Base-by-base conservation (phyloP, 192 early-diverging fungal species). In the Physocladia obscura region DNA sequence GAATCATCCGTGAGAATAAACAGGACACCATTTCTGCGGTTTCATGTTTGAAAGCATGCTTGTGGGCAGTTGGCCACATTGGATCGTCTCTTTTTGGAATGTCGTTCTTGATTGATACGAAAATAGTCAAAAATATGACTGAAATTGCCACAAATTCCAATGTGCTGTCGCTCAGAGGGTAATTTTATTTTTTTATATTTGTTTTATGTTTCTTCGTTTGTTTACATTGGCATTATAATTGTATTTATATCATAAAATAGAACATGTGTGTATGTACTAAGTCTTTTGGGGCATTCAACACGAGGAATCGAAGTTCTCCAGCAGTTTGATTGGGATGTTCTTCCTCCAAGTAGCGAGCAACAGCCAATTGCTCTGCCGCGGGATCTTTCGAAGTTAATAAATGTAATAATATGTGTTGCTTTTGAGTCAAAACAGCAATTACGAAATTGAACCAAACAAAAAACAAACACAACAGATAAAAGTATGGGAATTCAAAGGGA, bases 11-110 rank as follows among this genome's bases (percentile, higher is more conserved):
- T 5, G 71, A 82, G 21, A 74, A 86, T 62, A 74, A 71, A 31
- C 47, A 74, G 11, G 79, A 84, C 40, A 62, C 62, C 4, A 64
- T 68, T 5, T 82, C 79, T 36, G 29, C 19, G 4, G 21, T 65
- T 6, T 19, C 32, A 6, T 65, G 63, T 35, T 71, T 94, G 1
- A 94, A 94, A 61, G 82, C 92, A 1, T 81, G 87, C 3, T 55
- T 94, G 0, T 94, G 92, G 92, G 88, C 92, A 15, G 79, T 94
- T 49, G 89, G 89, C 0, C 88, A 92, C 63, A 92, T 94, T 71
- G 92, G 90, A 5, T 75, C 90, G 4, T 87, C 84, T 0, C 70
- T 63, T 1, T 82, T 79, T 30, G 92, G 92, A 0, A 63, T 92
- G 15, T 80, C 86, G 2, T 92, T 93, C 60, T 57, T 93, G 47